These are phyloP conservation scores for Ascochyta lentis DNA, from an alignment of 2,329 filamentous ascomycete species.

Conservation along the genomic window DNA sequence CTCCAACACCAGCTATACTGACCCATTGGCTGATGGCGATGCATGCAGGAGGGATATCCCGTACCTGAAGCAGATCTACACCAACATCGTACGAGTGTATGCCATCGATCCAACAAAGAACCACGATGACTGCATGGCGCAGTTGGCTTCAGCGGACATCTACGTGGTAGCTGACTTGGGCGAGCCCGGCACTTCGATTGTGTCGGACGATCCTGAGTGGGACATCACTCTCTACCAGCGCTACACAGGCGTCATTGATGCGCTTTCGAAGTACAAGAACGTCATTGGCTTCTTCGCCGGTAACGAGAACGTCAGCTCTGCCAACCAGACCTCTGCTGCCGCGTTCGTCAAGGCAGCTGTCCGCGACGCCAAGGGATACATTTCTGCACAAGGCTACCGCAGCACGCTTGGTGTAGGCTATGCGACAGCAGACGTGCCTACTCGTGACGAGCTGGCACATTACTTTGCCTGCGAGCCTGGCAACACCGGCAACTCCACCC, in stretches of 20 bases:
- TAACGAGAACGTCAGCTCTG: conserved; percentile 91
- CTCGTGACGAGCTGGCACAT: conserved; percentile 79
- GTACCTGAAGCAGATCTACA: conserved; percentile 76
- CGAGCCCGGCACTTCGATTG: conserved; percentile 70
- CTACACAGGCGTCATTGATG: conserved; percentile 84
- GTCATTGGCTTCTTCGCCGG: conserved; percentile 97
- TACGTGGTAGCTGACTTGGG: conserved; percentile 88
- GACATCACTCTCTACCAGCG: conserved; percentile 77
- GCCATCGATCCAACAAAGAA: conserved; percentile 78
- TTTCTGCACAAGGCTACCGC: conserved; percentile 77
- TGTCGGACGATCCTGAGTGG: conserved; percentile 80
- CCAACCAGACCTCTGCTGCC: conserved; percentile 85
- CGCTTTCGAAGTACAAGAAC: conserved; percentile 82
- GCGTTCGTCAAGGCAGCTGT: conserved; percentile 97
- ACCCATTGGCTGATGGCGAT: conserved; percentile 77
- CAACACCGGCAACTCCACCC: conserved; percentile 50
- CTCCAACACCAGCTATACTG: conserved; percentile 67
- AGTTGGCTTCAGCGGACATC: conserved; percentile 83
- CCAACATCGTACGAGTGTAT: conserved; percentile 94
- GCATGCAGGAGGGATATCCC: conserved; percentile 86
- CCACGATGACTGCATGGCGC: conserved; percentile 83
- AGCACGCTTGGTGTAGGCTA: conserved; percentile 83
- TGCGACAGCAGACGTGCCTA: conserved; percentile 91
- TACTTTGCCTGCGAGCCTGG: conserved; percentile 89
- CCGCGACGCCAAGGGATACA: conserved; percentile 92